Conservation (phyloP, 208 protist genomes). For the Leishmania martiniquensis region DNA sequence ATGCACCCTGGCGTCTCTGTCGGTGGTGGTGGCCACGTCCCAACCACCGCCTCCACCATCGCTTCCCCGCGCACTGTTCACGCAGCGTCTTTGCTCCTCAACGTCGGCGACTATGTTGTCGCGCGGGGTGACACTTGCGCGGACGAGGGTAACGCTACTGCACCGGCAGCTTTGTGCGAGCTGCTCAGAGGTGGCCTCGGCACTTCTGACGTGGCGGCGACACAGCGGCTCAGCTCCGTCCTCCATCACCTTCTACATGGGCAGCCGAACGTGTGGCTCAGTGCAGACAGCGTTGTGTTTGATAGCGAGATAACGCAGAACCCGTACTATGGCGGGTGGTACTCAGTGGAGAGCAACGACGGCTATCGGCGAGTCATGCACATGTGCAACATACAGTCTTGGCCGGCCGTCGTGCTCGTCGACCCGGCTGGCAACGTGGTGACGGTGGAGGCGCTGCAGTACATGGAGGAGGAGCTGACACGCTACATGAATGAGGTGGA, state of each 20-base stretch:
- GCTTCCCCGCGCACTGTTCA: slow-evolving; percentile 14
- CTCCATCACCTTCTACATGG: slow-evolving; percentile 25
- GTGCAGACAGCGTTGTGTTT: slow-evolving; percentile 40
- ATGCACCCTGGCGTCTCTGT: neutral
- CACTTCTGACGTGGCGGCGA: neutral
- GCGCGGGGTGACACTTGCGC: neutral
- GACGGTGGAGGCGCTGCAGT: slow-evolving; percentile 43
- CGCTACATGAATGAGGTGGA: slow-evolving; percentile 28
- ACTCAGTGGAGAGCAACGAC: slow-evolving; percentile 53
- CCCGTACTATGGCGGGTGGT: slow-evolving; percentile 73
- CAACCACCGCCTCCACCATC: slow-evolving; percentile 8
- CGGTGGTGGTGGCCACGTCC: slow-evolving; percentile 2
- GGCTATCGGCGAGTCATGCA: slow-evolving; percentile 64
- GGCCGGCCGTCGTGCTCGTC: slow-evolving; percentile 68
- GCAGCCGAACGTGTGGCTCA: slow-evolving; percentile 20
- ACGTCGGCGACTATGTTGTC: neutral
- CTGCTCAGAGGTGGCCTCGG: neutral
- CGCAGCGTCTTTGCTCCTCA: neutral
- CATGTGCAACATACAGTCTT: slow-evolving; percentile 43
- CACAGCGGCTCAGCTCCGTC: slow-evolving; percentile 13
- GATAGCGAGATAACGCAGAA: slow-evolving; percentile 40
- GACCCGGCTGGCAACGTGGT: slow-evolving; percentile 60
- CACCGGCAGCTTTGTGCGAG: slow-evolving; percentile 4
- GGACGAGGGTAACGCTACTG: neutral
- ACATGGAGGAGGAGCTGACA: slow-evolving; percentile 61